These are phyloP conservation scores for Rhytidiadelphus loreus DNA, from an alignment of 225 moss, liverwort and hornwort genomes.

Conservation along the genomic window DNA sequence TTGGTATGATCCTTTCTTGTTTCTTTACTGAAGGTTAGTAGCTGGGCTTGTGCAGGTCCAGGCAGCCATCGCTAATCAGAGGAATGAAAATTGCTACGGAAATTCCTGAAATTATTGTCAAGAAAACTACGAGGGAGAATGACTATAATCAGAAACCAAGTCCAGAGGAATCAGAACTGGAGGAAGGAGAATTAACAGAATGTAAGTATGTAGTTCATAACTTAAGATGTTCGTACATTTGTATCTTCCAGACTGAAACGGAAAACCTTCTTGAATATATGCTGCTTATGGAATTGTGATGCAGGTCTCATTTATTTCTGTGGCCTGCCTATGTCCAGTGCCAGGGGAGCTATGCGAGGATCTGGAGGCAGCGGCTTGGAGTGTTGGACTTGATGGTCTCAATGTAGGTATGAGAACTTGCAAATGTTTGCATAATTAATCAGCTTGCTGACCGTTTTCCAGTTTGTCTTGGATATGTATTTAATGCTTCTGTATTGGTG, in stretches of 20 bases:
- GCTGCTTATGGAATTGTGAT: not conserved
- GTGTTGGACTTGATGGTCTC: conserved; percentile 25
- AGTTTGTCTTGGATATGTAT: not conserved
- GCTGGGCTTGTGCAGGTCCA: not conserved
- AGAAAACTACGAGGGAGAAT: not conserved
- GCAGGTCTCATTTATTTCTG: not conserved
- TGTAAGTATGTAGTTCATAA: conserved; percentile 4
- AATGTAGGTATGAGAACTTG: conserved; percentile 38
- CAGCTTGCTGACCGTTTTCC: not conserved
- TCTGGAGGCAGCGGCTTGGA: conserved; percentile 27
- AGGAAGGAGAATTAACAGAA: conserved; percentile 15
- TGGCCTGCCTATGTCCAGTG: conserved; percentile 1
- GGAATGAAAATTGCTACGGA: conserved; percentile 2
- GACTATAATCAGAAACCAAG: not conserved
- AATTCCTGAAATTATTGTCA: not conserved
- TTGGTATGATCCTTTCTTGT: not conserved
- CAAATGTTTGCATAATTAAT: not conserved
- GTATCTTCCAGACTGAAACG: not conserved
- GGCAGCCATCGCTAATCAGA: not conserved
- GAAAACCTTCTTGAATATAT: not conserved
- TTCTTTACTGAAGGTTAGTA: not conserved
- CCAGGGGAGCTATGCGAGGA: conserved; percentile 18
- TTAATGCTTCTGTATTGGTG: not conserved
- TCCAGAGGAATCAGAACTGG: not conserved
- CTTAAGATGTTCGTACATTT: not conserved